Evolutionary conservation across 441 rosid genomes (phyloP), one percentile per base, ranked within the genome.

Genomic region (Pelargonium hybrid): DNA sequence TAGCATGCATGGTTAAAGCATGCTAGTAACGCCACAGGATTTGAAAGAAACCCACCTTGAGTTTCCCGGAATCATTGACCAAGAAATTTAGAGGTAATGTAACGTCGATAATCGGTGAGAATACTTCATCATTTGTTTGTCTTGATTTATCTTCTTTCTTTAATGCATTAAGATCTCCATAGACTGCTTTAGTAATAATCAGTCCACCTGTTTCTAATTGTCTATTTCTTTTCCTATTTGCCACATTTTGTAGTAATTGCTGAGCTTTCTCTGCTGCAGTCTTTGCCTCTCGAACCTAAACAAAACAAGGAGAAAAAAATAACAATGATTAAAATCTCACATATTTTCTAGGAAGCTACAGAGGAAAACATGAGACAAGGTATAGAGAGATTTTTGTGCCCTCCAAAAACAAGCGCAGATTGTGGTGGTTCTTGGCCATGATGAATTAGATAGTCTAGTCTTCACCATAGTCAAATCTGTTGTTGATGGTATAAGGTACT

Each of bases 51-150:
- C 72, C 66, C 83, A 88, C 96, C 93, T 88, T 90, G 77, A 92
- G 90, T 72, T 83, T 84, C 72, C 97, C 97, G 13, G 89, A 78
- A 73, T 92, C 95, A 50, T 77, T 89, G 75, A 95, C 87, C n/a
- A 90, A 86, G 84, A 95, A 95, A 86, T 90, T 95, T 69, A 92
- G 88, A 71, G 96, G 93, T 74, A 87, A 65, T 23, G 99, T 86
- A 73, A 95, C 98, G 77, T 95, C 95, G n/a, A 87, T 80, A 37
- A 88, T 79, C 76, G 84, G 85, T 0, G 86, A 85, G 81, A 81
- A 78, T 59, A 65, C 72, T 73, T 84, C 87, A 69, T 72, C 87
- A 69, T 72, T 62, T 21, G 21, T 71, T 72, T 65, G 85, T 68
- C 76, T 72, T 67, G 70, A 68, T 75, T 80, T 84, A 11, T 78